Percentiles rank a stretch among this genome's conserved stretches.
These are phyloP conservation scores for Niveomyces coronatus DNA, from an alignment of 2,329 filamentous ascomycete species.

Conservation along the genomic window DNA sequence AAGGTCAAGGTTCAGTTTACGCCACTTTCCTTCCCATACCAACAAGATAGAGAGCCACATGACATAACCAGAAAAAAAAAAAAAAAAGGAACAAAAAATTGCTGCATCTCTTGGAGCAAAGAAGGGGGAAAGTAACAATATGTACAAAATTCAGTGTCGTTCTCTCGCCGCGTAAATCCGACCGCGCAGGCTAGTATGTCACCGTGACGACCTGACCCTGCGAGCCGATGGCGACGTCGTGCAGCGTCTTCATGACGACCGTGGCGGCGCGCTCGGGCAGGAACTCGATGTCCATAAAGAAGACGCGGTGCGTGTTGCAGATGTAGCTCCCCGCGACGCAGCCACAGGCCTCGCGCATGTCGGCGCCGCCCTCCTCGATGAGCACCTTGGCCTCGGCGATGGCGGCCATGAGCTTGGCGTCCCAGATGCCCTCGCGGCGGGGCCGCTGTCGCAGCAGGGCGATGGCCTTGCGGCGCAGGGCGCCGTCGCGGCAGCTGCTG, in stretches of 20 bases:
- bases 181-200: too few relatives aligned
- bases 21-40: too few relatives aligned
- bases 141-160: too few relatives aligned
- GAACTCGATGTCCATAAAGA: slow-evolving; percentile 8
- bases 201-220: slow-evolving; percentile 1
- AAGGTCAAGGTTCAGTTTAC: too few relatives aligned
- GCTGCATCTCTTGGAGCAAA: too few relatives aligned
- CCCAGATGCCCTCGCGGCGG: slow-evolving; percentile 9
- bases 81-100: too few relatives aligned
- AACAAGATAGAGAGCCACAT: too few relatives aligned
- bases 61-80: too few relatives aligned
- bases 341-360: too few relatives aligned
- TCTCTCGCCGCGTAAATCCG: too few relatives aligned
- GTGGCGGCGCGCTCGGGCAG: slow-evolving; percentile 2
- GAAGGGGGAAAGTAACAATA: too few relatives aligned
- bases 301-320: slow-evolving; percentile 6
- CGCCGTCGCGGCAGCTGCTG: slow-evolving; percentile 2
- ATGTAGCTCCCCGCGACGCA: slow-evolving; percentile 3
- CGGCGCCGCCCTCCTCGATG: slow-evolving; percentile 7
- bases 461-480: slow-evolving; percentile 3
- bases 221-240: neutral
- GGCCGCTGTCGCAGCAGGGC: slow-evolving; percentile 7
- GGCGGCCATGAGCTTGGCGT: slow-evolving; percentile 8
- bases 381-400: slow-evolving; percentile 10
- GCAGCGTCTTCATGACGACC: slow-evolving; percentile 7